Evolutionary conservation across 345 rosid species (phyloP).

Genomic region (Sonneratia caseolaris): DNA sequence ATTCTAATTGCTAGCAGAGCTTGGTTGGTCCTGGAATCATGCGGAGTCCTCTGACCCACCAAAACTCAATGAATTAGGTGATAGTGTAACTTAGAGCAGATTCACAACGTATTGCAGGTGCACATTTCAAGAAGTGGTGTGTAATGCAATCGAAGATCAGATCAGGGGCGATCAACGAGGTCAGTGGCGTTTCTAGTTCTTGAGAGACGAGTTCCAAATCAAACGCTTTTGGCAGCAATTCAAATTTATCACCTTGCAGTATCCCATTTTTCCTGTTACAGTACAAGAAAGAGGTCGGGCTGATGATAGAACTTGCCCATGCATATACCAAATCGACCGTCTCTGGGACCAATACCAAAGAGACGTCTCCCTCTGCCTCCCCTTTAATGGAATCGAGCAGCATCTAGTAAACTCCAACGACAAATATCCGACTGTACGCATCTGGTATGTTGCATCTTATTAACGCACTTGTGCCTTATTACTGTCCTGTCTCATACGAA

Average conservation of each 20-base stretch:
- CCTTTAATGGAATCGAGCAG: conserved; percentile 20
- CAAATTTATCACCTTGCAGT: neutral
- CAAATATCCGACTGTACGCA: too few relatives aligned
- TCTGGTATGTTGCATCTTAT: too few relatives aligned
- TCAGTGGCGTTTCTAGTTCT: conserved; percentile 15
- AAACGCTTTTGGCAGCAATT: neutral
- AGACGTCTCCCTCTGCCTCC: conserved; percentile 8
- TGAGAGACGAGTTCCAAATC: neutral
- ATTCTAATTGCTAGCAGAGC: too few relatives aligned
- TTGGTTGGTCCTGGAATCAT: too few relatives aligned
- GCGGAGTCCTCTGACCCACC: too few relatives aligned
- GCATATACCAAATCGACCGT: conserved; percentile 24
- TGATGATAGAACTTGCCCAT: conserved; percentile 52
- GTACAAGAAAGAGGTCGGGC: conserved; percentile 86
- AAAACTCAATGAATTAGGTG: too few relatives aligned
- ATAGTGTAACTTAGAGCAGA: neutral
- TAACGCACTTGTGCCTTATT: too few relatives aligned
- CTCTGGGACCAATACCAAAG: conserved; percentile 11
- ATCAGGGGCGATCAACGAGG: conserved; percentile 84
- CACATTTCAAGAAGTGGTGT: conserved; percentile 97
- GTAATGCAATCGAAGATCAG: conserved; percentile 91
- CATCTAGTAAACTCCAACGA: neutral
- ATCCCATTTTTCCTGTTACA: neutral
- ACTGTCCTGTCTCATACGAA: too few relatives aligned
- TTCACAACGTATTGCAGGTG: conserved; percentile 40